Base-by-base conservation (phyloP, 1,139 yeast species). In the Yamadazyma mexicana region DNA sequence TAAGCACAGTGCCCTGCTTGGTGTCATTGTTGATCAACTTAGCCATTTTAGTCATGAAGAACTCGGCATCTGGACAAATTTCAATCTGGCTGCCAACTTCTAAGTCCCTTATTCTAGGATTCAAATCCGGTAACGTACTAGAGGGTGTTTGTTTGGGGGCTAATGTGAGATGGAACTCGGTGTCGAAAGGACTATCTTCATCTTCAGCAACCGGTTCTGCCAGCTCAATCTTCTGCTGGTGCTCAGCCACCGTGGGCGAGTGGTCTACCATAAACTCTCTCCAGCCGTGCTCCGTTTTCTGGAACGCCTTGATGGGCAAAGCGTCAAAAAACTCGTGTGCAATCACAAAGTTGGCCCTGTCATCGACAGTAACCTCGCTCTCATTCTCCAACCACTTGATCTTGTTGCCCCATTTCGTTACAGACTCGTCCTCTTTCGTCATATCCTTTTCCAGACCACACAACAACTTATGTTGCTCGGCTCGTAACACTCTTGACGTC, bases 251-350 rank as follows among this genome's bases (percentile, higher is more conserved):
- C 36, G 67, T 59, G 2, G 66, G 58, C 0, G 73, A 58, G 42
- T 70, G 74, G 42, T 72, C 94, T 22, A 87, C 95, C 33, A 85
- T 56, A 31, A 79, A 69, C 55, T 87, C 96, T 49, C 92, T 68
- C 96, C 96, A 87, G 0, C 88, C 87, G 14, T 75, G 59, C 24
- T 67, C 63, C 0, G 86, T 79, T 48, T 75, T 75, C 40, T 77
- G 73, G 55, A 85, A 87, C 46, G 83, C 75, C 48, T 83, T 81
- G 18, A 87, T 81, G 0, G 96, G 95, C 43, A 87, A 67, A 0
- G 96, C 95, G 62, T 87, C 96, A 55, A 84, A 87, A 53, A 87
- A 87, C 56, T 87, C 96, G 56, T 87, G 96, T 0, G 95, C 95
- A 39, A 87, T 57, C 7, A 86, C 69, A 55, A 77, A 87, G 45